Evolutionary conservation across 176 grass and related monocot species (phyloP).

Genomic region (Triticum dicoccoides): DNA sequence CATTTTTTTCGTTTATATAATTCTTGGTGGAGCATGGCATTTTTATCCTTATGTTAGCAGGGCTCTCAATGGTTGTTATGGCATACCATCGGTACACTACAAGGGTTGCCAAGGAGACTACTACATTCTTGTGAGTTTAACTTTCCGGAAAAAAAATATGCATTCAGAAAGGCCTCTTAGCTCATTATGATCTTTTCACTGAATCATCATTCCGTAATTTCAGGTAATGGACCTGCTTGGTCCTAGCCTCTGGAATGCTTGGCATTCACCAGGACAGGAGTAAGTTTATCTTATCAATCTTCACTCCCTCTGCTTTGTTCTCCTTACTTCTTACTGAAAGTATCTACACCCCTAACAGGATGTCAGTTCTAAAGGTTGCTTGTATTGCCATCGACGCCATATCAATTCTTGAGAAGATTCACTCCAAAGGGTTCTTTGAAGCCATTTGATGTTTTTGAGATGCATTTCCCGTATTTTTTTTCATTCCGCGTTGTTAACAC

Average conservation of each 20-base stretch:
- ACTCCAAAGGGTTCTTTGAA: not conserved
- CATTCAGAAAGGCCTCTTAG: conserved; percentile 5
- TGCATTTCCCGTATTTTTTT: not conserved
- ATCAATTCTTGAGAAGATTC: not conserved
- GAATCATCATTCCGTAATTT: conserved; percentile 26
- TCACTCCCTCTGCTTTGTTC: not conserved
- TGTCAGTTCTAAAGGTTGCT: not conserved
- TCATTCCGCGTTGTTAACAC: not conserved
- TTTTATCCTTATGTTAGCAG: not conserved
- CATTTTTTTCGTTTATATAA: not conserved
- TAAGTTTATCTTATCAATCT: conserved; percentile 41
- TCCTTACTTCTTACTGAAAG: not conserved
- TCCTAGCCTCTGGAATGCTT: conserved; percentile 75
- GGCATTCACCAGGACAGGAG: conserved; percentile 64
- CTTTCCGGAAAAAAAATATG: not conserved
- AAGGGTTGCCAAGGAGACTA: conserved; percentile 51
- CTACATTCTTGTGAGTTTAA: conserved; percentile 37
- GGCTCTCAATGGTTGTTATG: not conserved
- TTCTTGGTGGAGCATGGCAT: conserved; percentile 18
- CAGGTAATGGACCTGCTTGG: conserved; percentile 92
- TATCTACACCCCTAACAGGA: not conserved
- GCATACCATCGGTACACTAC: conserved; percentile 6
- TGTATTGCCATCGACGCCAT: not conserved
- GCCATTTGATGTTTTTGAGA: not conserved
- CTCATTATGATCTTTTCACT: not conserved